Evolutionary conservation across 2,329 filamentous ascomycete genomes (phyloP).

Genomic region (Pseudonectria foliicola): DNA sequence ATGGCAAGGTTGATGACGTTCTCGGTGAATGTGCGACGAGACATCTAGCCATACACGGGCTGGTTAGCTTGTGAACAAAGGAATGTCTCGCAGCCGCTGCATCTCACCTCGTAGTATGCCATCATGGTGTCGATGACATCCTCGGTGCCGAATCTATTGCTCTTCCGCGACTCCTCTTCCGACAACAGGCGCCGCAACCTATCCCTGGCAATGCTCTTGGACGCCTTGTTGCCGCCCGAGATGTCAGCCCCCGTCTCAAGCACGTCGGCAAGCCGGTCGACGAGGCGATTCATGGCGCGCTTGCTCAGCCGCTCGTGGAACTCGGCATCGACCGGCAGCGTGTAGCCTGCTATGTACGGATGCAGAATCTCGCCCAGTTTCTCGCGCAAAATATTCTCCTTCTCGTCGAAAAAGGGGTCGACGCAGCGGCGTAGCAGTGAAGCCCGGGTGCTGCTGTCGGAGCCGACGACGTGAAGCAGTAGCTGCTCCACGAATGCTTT

Average conservation of each 20-base stretch:
- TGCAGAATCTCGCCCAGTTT: conserved; percentile 35
- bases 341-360: conserved; percentile 28
- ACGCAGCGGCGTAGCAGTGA: conserved; percentile 18
- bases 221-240: too few species aligned
- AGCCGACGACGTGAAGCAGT: conserved; percentile 26
- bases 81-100: accelerated
- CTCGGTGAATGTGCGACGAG: conserved; percentile 37
- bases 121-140: conserved; percentile 38
- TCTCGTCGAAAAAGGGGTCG: conserved; percentile 28
- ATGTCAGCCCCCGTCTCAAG: conserved; percentile 8
- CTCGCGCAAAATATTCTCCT: conserved; percentile 16
- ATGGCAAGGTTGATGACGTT: conserved; percentile 41
- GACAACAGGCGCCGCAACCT: conserved; percentile 7
- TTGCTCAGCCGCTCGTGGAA: conserved; percentile 17
- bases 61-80: not conserved
- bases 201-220: not conserved
- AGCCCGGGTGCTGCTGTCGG: conserved; percentile 11
- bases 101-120: conserved; percentile 35
- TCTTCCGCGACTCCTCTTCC: conserved; percentile 6
- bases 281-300: not conserved
- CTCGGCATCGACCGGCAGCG: conserved; percentile 20
- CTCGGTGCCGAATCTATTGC: conserved; percentile 27
- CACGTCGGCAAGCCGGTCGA: conserved; percentile 9
- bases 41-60: conserved; percentile 24
- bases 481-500: conserved; percentile 32